Evolutionary conservation across 768 basidiomycete genomes (phyloP).

Genomic region (Suillus tomentosus): DNA sequence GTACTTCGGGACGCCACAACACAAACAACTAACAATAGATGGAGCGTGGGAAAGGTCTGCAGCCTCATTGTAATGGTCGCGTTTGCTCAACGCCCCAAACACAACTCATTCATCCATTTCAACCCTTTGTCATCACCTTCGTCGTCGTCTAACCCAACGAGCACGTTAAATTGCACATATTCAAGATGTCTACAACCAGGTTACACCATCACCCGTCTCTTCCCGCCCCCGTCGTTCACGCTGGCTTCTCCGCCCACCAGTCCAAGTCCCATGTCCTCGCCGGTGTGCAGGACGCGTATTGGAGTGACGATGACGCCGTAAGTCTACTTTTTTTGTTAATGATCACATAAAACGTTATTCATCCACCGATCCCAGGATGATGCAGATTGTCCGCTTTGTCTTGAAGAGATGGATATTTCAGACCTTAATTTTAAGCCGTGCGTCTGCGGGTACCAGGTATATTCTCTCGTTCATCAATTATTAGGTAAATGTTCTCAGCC

Average conservation of each 20-base stretch:
- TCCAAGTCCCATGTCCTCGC: constrained; percentile 86
- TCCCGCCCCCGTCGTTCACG: constrained; percentile 74
- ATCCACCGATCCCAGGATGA: constrained; percentile 71
- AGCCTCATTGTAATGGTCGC: constrained; percentile 9
- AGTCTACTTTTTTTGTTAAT: constrained; percentile 28
- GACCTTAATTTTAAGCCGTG: constrained; percentile 99
- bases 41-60: constrained; percentile 4
- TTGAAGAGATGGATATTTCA: constrained; percentile 98
- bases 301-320: constrained; percentile 91
- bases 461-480: constrained; percentile 19
- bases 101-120: constrained; percentile 7
- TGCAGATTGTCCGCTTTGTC: constrained; percentile 95
- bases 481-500: not conserved
- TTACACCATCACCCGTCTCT: constrained; percentile 63
- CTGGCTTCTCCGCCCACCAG: constrained; percentile 69
- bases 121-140: constrained; percentile 17
- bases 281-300: constrained; percentile 94
- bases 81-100: constrained; percentile 8
- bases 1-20: not conserved
- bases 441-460: constrained; percentile 96
- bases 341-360: constrained; percentile 18
- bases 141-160: constrained; percentile 17
- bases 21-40: constrained; percentile 5
- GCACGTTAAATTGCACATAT: not conserved
- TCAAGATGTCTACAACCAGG: constrained; percentile 54